Evolutionary conservation across 202 grass and related monocot genomes (phyloP), one percentile per base, ranked within the genome.

Genomic region (Tripidium arundinaceum): DNA sequence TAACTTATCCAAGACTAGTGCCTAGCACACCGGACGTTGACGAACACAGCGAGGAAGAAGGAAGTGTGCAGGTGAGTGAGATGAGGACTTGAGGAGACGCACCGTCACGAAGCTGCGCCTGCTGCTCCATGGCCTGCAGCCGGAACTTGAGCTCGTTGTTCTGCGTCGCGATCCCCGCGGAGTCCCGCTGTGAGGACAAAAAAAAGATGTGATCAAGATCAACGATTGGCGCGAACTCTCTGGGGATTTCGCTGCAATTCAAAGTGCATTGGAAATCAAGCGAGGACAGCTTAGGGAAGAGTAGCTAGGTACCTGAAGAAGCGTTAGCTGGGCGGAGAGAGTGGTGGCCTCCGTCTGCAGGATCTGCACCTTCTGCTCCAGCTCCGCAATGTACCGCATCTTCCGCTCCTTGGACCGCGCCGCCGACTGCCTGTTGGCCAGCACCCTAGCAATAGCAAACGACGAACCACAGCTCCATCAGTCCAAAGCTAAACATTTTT

Each of bases 71-170:
- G 34, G 38, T 7, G 69, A 49, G 25, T 36, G 29, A 31, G 3
- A 1, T 31, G 29, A 3, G 29, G 3, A 31, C 3, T 31, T 31
- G 29, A 31, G 29, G 29, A 31, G 25, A 82, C 82, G 87, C 87
- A 97, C 94, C 94, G 40, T 97, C 94, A 38, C 89, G 87, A 50
- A 97, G 86, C 75, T 94, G 91, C 40, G 86, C 94, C 85, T 97
- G 89, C 78, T 97, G 94, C 84, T 92, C 89, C 94, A 97, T 97
- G 58, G 94, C 90, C 81, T 97, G 94, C 37, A 97, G 87, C 45
- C 94, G 84, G 79, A 97, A 97, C 81, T 89, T 92, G 83, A 97
- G 91, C 75, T 97, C 89, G 49, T 86, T 97, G 83, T 97, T 97
- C 70, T 89, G 94, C 39, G 83, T 92, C 19, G 70, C 75, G 36